Evolutionary conservation across 2,329 filamentous ascomycete species (phyloP).

Genomic region (Pseudonectria buxi): DNA sequence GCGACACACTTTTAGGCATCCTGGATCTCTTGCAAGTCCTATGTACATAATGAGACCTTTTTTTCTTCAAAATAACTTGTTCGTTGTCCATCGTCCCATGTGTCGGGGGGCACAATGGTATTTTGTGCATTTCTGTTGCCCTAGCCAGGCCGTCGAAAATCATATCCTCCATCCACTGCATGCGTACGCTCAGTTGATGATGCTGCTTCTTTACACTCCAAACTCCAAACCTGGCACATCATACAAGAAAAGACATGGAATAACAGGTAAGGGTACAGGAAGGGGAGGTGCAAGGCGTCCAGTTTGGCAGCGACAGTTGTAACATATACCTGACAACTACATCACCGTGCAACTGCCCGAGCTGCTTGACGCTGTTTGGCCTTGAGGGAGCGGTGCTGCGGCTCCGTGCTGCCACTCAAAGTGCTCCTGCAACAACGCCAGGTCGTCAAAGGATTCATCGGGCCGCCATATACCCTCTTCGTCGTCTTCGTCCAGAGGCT

Average conservation of each 20-base stretch:
- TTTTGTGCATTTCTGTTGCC: slow-evolving; percentile 4
- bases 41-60: slow-evolving; percentile 19
- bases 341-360: slow-evolving; percentile 40
- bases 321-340: slow-evolving; percentile 22
- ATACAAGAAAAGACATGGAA: background rate
- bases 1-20: background rate
- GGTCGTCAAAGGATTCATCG: slow-evolving; percentile 43
- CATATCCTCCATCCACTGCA: slow-evolving; percentile 7
- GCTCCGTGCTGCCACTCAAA: slow-evolving; percentile 50
- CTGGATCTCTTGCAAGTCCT: slow-evolving; percentile 4
- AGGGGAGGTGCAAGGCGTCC: background rate
- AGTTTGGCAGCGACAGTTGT: no score
- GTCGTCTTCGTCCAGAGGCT: slow-evolving; percentile 37
- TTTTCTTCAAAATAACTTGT: slow-evolving; percentile 2
- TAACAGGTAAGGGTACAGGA: slow-evolving; percentile 4
- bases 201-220: slow-evolving; percentile 12
- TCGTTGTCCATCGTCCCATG: no score
- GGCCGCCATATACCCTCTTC: slow-evolving; percentile 44
- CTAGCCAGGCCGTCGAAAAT: slow-evolving; percentile 12
- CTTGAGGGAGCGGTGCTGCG: slow-evolving; percentile 30
- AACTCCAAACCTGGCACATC: slow-evolving; percentile 13
- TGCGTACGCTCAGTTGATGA: background rate
- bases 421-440: slow-evolving; percentile 46
- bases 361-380: slow-evolving; percentile 24
- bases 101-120: slow-evolving; percentile 5